These are phyloP conservation scores for Talaromyces thailandensis DNA, from an alignment of 495 filamentous ascomycete species.

Conservation along the genomic window DNA sequence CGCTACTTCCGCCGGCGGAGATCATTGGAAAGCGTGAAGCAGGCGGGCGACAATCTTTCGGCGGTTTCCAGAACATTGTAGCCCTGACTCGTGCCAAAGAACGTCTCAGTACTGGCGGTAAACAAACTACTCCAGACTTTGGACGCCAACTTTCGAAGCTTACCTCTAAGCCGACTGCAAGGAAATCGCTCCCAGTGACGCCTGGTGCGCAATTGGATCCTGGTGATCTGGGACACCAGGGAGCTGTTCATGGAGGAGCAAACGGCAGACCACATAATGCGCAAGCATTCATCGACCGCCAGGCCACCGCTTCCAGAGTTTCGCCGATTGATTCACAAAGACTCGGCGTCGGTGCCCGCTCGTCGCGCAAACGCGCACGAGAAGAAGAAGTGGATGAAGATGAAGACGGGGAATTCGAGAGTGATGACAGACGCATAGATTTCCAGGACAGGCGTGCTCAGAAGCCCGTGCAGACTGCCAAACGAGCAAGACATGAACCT, in stretches of 20 bases:
- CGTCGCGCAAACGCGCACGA: conserved; percentile 15
- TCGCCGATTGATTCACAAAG: conserved; percentile 18
- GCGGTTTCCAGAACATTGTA: background rate
- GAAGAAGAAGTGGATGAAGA: conserved; percentile 2
- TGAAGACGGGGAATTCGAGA: conserved; percentile 6
- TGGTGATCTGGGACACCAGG: background rate
- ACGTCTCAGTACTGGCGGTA: background rate
- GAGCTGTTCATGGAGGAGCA: background rate
- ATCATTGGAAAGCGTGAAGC: background rate
- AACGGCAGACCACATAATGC: conserved; percentile 3
- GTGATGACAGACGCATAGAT: conserved; percentile 4
- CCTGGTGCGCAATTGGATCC: background rate
- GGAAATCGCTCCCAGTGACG: background rate
- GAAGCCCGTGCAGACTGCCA: conserved; percentile 14
- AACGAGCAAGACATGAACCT: background rate
- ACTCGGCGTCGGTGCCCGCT: conserved; percentile 7
- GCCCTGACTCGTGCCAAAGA: background rate
- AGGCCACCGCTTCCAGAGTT: conserved; percentile 20
- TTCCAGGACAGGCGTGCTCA: conserved; percentile 12
- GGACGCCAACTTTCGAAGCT: background rate
- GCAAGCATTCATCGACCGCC: conserved; percentile 25
- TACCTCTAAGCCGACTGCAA: background rate
- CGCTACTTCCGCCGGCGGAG: conserved; percentile 3
- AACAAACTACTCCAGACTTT: background rate
- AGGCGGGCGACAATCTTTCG: background rate